These are phyloP conservation scores for Phlebiopsis flavidoalba DNA, from an alignment of 768 basidiomycete species.

Conservation along the genomic window DNA sequence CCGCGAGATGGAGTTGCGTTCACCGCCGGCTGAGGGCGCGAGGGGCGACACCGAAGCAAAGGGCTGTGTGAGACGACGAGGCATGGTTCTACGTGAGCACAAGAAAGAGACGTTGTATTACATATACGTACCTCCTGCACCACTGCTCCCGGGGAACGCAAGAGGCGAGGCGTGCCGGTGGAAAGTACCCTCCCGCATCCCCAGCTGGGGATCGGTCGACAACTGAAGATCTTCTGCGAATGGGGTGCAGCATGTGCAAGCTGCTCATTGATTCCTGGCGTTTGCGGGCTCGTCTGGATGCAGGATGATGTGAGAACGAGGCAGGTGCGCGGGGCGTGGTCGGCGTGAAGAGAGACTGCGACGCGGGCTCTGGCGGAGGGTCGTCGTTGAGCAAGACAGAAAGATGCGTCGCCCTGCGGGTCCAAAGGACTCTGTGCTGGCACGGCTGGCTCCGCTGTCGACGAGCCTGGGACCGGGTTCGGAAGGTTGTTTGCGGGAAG, in stretches of 20 bases:
- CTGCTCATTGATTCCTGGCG: conserved; percentile 22
- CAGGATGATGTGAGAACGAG: conserved; percentile 36
- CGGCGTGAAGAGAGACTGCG: conserved; percentile 36
- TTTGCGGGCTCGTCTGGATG: conserved; percentile 17
- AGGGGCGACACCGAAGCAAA: neutral
- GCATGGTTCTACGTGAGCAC: neutral
- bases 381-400: conserved; percentile 70
- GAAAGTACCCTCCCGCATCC: conserved; percentile 16
- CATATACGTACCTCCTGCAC: conserved; percentile 3
- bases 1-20: neutral
- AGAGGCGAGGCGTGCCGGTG: conserved; percentile 13
- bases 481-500: conserved; percentile 19
- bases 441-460: conserved; percentile 27
- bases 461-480: conserved; percentile 32
- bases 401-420: conserved; percentile 70
- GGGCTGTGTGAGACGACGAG: neutral
- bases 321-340: conserved; percentile 23
- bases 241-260: conserved; percentile 22
- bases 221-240: conserved; percentile 20
- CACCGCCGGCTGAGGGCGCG: neutral
- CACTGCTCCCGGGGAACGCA: conserved; percentile 7
- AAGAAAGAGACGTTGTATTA: neutral
- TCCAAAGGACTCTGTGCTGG: conserved; percentile 39
- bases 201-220: conserved; percentile 7
- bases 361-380: conserved; percentile 38